Percentiles rank a stretch among this genome's conserved stretches.
phyloP scores from a whole-genome alignment of 192 early-diverging fungal species.

The Coemansia biformis region DNA sequence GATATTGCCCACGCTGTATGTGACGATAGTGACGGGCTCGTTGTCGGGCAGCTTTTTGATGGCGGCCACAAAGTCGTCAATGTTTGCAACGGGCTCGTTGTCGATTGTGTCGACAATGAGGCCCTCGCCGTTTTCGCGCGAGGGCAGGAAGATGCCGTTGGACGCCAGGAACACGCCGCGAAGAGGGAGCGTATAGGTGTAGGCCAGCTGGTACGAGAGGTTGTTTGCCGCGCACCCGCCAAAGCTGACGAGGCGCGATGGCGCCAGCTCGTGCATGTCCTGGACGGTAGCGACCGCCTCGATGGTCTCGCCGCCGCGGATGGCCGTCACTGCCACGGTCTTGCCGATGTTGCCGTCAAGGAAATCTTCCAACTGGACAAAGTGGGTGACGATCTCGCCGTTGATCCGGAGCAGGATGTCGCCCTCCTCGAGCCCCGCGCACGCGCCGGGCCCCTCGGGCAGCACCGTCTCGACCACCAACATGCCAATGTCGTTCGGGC shows the following conservation, averaged over 20 bases:
- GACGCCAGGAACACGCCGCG: slow-evolving; percentile 76
- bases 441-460: slow-evolving; percentile 64
- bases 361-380: slow-evolving; percentile 59
- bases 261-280: slow-evolving; percentile 73
- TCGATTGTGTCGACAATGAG: slow-evolving; percentile 60
- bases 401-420: slow-evolving; percentile 69
- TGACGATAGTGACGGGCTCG: slow-evolving; percentile 16
- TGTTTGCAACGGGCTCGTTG: slow-evolving; percentile 58
- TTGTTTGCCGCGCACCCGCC: slow-evolving; percentile 77
- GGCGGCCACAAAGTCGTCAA: slow-evolving; percentile 62
- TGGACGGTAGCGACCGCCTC: slow-evolving; percentile 55
- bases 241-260: slow-evolving; percentile 76
- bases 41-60: slow-evolving; percentile 59
- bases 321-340: slow-evolving; percentile 52
- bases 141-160: slow-evolving; percentile 9
- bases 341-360: slow-evolving; percentile 60
- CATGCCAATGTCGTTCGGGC: slow-evolving; percentile 68
- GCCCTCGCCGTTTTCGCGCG: slow-evolving; percentile 5
- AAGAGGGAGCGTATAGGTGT: slow-evolving; percentile 62
- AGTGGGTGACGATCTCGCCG: slow-evolving; percentile 61
- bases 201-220: slow-evolving; percentile 72
- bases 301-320: slow-evolving; percentile 53
- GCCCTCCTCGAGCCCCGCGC: slow-evolving; percentile 56
- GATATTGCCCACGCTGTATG: slow-evolving; percentile 18
- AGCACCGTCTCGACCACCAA: slow-evolving; percentile 58